These are phyloP conservation scores for Lentinus brumalis DNA, from an alignment of 768 basidiomycete genomes.

Conservation along the genomic window DNA sequence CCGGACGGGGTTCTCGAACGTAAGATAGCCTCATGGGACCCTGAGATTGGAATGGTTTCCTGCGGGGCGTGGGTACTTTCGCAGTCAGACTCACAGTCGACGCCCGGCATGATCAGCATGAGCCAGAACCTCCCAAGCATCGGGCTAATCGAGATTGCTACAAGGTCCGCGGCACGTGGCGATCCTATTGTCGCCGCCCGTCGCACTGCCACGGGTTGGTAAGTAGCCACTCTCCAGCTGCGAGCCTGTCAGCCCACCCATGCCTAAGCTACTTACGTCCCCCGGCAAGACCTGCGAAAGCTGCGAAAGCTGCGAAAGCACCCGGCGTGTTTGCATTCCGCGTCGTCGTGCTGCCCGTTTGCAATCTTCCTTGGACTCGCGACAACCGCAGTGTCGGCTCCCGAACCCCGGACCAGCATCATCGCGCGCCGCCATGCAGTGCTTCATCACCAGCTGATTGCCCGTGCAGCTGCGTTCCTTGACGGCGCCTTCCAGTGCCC, in stretches of 20 bases:
- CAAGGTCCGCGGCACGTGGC: slow-evolving; percentile 16
- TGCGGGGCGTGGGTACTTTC: slow-evolving; percentile 1
- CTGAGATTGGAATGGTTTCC: not conserved
- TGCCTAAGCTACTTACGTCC: not conserved
- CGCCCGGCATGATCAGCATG: slow-evolving; percentile 1
- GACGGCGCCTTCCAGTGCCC: not conserved
- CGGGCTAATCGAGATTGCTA: slow-evolving; percentile 15
- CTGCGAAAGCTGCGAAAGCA: not conserved
- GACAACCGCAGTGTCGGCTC: too few relatives aligned
- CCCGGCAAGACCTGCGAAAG: not conserved
- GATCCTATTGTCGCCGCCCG: slow-evolving; percentile 12
- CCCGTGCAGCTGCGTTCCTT: not conserved
- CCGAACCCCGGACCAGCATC: too few relatives aligned
- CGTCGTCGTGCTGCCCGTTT: not conserved
- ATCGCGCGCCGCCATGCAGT: too few relatives aligned
- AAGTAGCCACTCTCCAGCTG: not conserved
- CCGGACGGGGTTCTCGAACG: not conserved
- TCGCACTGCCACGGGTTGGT: slow-evolving; percentile 11
- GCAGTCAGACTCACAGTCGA: not conserved
- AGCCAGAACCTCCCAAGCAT: slow-evolving; percentile 1
- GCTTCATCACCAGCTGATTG: not conserved
- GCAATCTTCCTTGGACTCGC: too few relatives aligned
- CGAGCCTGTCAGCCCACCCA: not conserved
- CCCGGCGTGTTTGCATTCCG: not conserved
- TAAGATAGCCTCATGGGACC: slow-evolving; percentile 8